These are phyloP conservation scores for Plasmodium malariae DNA, from an alignment of 169 alveolate species.

Conservation along the genomic window DNA sequence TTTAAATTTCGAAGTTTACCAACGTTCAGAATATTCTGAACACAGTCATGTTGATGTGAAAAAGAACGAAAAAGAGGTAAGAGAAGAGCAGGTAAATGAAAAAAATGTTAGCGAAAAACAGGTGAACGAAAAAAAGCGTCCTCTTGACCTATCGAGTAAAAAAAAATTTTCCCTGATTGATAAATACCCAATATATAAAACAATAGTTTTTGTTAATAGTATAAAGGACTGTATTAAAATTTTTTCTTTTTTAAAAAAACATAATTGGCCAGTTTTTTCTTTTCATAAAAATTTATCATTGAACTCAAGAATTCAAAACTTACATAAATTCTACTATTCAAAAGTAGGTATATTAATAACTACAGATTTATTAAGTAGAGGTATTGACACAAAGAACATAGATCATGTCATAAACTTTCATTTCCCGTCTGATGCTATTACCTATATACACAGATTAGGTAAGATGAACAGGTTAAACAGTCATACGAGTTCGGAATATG, in stretches of 20 bases:
- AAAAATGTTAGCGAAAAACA: background rate
- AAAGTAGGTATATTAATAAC: constrained; percentile 76
- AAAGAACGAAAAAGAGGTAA: background rate
- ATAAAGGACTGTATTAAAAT: constrained; percentile 50
- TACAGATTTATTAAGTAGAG: constrained; percentile 84
- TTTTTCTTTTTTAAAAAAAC: constrained; percentile 64
- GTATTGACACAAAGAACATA: constrained; percentile 77
- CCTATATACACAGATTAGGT: constrained; percentile 81
- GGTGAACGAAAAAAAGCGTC: background rate
- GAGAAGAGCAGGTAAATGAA: background rate
- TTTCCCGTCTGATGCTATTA: constrained; percentile 81
- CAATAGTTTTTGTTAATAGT: constrained; percentile 56
- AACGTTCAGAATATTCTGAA: constrained; percentile 3
- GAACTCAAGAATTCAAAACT: constrained; percentile 81
- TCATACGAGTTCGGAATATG: constrained; percentile 15
- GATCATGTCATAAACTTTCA: constrained; percentile 83
- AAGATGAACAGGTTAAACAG: constrained; percentile 22
- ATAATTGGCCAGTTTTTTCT: constrained; percentile 84
- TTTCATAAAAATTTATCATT: constrained; percentile 82
- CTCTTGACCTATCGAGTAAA: background rate
- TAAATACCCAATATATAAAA: constrained; percentile 21
- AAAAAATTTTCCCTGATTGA: constrained; percentile 19
- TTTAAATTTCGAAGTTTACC: background rate
- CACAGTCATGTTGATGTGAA: background rate
- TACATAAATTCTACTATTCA: constrained; percentile 75